Conservation (phyloP, 306 rosid genomes). For the Rosa persica region DNA sequence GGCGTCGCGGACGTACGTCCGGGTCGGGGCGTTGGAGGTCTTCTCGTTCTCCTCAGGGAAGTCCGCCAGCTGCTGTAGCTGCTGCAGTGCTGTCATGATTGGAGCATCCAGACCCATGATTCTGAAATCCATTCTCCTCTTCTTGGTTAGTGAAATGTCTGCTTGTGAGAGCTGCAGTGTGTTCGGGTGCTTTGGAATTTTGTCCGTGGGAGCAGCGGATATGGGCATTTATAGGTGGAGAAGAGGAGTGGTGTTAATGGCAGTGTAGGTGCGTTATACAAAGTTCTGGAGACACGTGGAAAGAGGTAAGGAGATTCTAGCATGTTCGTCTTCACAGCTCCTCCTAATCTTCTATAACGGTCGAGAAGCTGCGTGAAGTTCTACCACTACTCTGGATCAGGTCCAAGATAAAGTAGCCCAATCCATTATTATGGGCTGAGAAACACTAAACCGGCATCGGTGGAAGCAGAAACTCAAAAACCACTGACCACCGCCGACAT, state of each 20-base stretch:
- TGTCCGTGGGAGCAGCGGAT: rapidly evolving
- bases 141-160: neutral
- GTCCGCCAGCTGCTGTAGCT: slow-evolving; percentile 57
- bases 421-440: neutral
- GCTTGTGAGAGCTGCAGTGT: neutral
- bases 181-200: too few relatives aligned
- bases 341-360: neutral
- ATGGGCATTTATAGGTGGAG: slow-evolving; percentile 11
- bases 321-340: neutral
- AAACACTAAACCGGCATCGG: too few relatives aligned
- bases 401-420: neutral
- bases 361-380: slow-evolving; percentile 19
- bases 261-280: neutral
- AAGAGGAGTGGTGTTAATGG: neutral
- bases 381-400: too few relatives aligned
- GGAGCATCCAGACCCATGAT: slow-evolving; percentile 66
- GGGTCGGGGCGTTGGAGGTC: slow-evolving; percentile 55
- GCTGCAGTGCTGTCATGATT: slow-evolving; percentile 57
- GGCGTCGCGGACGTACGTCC: slow-evolving; percentile 70
- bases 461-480: too few relatives aligned
- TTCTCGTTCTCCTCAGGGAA: slow-evolving; percentile 48
- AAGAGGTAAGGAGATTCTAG: slow-evolving; percentile 21
- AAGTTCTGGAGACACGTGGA: slow-evolving; percentile 22
- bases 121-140: slow-evolving; percentile 64
- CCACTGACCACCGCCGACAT: too few relatives aligned